phyloP scores from a whole-genome alignment of 148 eudicot genomes.

The Rhododendron vialii region DNA sequence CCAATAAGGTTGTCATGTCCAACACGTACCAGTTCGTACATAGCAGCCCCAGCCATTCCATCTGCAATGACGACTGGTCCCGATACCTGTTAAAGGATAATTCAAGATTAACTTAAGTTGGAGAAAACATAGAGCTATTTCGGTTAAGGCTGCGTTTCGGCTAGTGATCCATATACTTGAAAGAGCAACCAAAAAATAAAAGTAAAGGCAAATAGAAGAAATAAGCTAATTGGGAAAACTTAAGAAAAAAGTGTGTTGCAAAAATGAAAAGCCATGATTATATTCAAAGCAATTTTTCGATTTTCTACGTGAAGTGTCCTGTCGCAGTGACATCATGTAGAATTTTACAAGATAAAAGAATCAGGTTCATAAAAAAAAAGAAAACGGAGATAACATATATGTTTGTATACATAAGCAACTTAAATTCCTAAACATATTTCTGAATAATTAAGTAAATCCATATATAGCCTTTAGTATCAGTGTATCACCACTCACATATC shows the following conservation, averaged over 20 bases:
- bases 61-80: constrained; percentile 99
- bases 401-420: not conserved
- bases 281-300: not conserved
- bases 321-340: not conserved
- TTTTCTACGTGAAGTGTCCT: not conserved
- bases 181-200: not conserved
- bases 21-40: constrained; percentile 98
- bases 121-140: not conserved
- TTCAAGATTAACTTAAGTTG: not conserved
- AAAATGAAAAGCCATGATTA: not conserved
- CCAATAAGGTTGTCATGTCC: constrained; percentile 98
- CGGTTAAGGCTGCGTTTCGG: not conserved
- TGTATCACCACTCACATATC: not conserved
- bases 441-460: not conserved
- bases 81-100: constrained; percentile 53
- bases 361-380: not conserved
- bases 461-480: too few relatives aligned
- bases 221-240: not conserved
- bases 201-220: not conserved
- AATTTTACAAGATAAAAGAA: not conserved
- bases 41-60: constrained; percentile 99
- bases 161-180: not conserved
- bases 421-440: not conserved
- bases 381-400: not conserved
- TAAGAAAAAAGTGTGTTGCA: not conserved